Evolutionary conservation across 305 asterid species (phyloP), one percentile per base, ranked within the genome.

Genomic region (Fraxinus nigra): DNA sequence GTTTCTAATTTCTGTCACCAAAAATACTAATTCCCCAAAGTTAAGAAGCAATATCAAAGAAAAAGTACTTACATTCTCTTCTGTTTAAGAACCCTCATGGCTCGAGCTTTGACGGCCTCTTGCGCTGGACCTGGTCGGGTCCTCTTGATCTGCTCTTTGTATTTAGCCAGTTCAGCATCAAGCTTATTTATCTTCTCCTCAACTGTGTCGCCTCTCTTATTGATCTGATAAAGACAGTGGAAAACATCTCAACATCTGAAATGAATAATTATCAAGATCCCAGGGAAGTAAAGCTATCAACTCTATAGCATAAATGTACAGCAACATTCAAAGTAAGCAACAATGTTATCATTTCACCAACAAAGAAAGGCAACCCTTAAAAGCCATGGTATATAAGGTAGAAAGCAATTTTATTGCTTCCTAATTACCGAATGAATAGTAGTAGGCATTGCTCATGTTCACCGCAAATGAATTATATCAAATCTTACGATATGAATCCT

Each of bases 101-200:
- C 99, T 86, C 99, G 93, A 86, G 97, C 97, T 89, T 96, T 96
- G 61, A 96, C 92, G 11, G 98, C 99, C 85, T 96, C 99, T 81
- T 92, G 98, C 7, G 98, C 98, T 70, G 99, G 99, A 79, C 99
- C 99, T 35, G 98, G 98, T 34, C 99, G 89, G 56, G 95, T 96
- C 89, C 91, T 96, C 91, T 94, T 96, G 72, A 94, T 86, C 90
- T 96, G 99, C 83, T 96, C 99, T 80, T 85, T 96, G 81, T 90
- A 96, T 81, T 88, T 89, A 5, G 92, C 88, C 74, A 96, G 90
- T 80, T 96, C 98, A 76, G 87, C 88, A 81, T 96, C 99, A 79
- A 96, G 97, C 89, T 85, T 94, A 72, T 88, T 90, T 54, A 94
- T 94, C 92, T 93, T 96, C 16, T 94, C 99, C 73, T 96, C 99